phyloP scores from a whole-genome alignment of 1,139 yeast genomes.

The Scheffersomyces titani region DNA sequence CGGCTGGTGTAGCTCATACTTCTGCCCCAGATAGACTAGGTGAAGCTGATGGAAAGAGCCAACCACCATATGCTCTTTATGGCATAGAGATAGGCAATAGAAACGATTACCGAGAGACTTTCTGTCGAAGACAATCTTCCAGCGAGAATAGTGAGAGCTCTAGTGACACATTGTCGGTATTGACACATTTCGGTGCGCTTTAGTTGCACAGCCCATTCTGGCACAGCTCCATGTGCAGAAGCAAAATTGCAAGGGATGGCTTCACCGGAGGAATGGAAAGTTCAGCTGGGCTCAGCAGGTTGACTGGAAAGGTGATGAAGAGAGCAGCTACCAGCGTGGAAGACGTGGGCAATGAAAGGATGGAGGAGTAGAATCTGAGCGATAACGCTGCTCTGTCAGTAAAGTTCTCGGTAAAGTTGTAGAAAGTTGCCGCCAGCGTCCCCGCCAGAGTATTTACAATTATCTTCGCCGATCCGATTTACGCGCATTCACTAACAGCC shows the following conservation, averaged over 20 bases:
- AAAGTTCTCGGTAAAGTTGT: background rate
- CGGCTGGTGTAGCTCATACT: too few species aligned
- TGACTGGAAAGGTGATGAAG: background rate
- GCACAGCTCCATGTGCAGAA: background rate
- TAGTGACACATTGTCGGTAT: background rate
- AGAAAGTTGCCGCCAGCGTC: background rate
- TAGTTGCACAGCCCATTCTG: background rate
- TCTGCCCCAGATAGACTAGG: too few species aligned
- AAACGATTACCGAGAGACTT: too few species aligned
- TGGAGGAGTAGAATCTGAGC: too few species aligned
- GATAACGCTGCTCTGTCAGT: background rate
- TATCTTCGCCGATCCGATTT: background rate
- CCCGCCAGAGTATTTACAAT: background rate
- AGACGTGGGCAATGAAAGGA: background rate
- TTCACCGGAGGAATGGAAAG: background rate
- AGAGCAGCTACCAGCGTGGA: background rate
- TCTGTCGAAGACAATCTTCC: too few species aligned
- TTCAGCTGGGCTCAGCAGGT: background rate
- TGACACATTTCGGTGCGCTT: background rate
- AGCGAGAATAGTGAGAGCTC: background rate
- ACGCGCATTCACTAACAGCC: background rate
- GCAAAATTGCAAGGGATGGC: background rate
- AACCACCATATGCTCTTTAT: too few species aligned
- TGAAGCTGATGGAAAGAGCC: too few species aligned
- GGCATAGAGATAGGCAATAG: too few species aligned